These are phyloP conservation scores for Sordariomycetes sp. DNA, from an alignment of 2,329 filamentous ascomycete genomes.

Conservation along the genomic window DNA sequence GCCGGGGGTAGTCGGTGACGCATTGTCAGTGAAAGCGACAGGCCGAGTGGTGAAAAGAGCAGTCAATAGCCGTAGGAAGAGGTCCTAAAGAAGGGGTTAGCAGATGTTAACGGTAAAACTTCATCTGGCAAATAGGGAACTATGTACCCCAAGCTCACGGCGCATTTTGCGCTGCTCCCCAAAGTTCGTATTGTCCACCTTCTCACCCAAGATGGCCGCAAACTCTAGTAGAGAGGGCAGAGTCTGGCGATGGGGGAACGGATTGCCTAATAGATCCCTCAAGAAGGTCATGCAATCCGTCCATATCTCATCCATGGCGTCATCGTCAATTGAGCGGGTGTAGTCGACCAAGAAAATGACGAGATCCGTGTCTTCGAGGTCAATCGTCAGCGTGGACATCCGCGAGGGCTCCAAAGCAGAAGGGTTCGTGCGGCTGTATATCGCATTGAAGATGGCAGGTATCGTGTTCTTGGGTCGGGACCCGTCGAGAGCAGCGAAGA, in stretches of 20 bases:
- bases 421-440: conserved; percentile 89
- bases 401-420: conserved; percentile 62
- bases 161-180: conserved; percentile 90
- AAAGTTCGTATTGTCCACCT: conserved; percentile 96
- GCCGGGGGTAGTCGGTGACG: conserved; percentile 17
- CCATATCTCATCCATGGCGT: conserved; percentile 98
- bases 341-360: conserved; percentile 87
- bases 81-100: conserved; percentile 45
- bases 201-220: conserved; percentile 77
- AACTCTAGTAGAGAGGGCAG: conserved; percentile 79
- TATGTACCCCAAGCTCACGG: conserved; percentile 68
- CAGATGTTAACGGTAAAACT: not conserved
- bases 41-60: conserved; percentile 91
- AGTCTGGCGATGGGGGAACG: conserved; percentile 86
- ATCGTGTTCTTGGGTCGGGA: conserved; percentile 85
- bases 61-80: conserved; percentile 75
- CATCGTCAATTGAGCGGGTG: conserved; percentile 79
- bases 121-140: not conserved
- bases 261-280: conserved; percentile 80
- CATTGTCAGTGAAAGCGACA: conserved; percentile 52
- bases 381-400: conserved; percentile 80
- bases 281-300: conserved; percentile 84
- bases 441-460: conserved; percentile 87
- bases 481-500: conserved; percentile 83
- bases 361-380: conserved; percentile 70